phyloP scores from a whole-genome alignment of 1,284 basidiomycete species.

The Hypsizygus ulmarius region DNA sequence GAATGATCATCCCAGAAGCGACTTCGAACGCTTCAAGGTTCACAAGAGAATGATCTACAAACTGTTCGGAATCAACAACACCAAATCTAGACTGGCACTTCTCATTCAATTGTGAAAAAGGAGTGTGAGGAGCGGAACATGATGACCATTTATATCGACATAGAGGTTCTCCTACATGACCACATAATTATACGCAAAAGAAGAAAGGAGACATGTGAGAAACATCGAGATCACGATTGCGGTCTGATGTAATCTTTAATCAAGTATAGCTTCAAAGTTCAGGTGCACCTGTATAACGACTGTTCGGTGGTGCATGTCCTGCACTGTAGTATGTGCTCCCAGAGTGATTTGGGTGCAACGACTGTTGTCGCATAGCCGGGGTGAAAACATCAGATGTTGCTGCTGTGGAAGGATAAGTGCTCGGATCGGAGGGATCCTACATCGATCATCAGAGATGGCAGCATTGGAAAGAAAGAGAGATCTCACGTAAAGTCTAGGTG shows the following conservation, averaged over 20 bases:
- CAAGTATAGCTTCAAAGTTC: constrained; percentile 26
- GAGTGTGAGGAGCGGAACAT: too few relatives aligned
- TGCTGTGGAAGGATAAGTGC: constrained; percentile 36
- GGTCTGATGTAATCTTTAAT: neutral
- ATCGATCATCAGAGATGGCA: constrained; percentile 8
- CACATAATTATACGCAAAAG: neutral
- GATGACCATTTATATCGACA: too few relatives aligned
- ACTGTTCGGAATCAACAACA: too few relatives aligned
- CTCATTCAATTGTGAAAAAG: too few relatives aligned
- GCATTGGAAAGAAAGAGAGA: constrained; percentile 4
- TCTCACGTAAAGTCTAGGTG: constrained; percentile 38
- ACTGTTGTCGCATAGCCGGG: constrained; percentile 5
- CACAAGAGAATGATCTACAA: too few relatives aligned
- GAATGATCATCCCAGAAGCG: too few relatives aligned
- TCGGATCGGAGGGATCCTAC: constrained; percentile 44
- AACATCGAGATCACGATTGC: neutral
- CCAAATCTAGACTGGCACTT: too few relatives aligned
- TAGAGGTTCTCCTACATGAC: too few relatives aligned
- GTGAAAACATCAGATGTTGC: constrained; percentile 13
- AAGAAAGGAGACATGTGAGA: neutral
- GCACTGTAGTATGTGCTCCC: constrained; percentile 15
- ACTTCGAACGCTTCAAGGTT: too few relatives aligned
- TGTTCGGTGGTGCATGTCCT: neutral
- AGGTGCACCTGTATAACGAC: constrained; percentile 33
- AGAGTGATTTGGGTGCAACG: constrained; percentile 11